Evolutionary conservation across 1,284 basidiomycete species (phyloP).

Genomic region (Melampsora abietis-canadensis): DNA sequence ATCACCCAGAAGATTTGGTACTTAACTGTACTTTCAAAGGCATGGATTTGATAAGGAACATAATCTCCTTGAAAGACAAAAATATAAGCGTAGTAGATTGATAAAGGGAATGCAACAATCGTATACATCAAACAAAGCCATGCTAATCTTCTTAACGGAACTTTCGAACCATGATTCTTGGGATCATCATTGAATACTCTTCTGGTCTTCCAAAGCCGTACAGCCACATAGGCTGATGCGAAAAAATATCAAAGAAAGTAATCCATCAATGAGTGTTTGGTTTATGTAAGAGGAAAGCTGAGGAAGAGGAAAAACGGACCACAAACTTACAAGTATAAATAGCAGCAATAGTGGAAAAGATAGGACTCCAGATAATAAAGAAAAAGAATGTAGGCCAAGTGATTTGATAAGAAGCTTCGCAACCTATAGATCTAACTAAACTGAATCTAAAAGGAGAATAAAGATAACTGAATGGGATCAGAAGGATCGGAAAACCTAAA

Average conservation of each 20-base stretch:
- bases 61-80: conserved; percentile 15
- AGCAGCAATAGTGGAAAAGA: conserved; percentile 28
- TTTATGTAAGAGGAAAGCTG: neutral
- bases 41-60: neutral
- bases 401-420: conserved; percentile 35
- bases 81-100: conserved; percentile 28
- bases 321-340: conserved; percentile 27
- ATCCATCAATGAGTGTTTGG: neutral
- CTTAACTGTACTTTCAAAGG: neutral
- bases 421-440: conserved; percentile 31
- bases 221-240: conserved; percentile 30
- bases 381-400: conserved; percentile 40
- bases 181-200: neutral
- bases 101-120: conserved; percentile 26
- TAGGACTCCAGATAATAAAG: conserved; percentile 39
- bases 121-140: conserved; percentile 39
- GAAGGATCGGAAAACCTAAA: conserved; percentile 19
- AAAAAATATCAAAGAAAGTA: neutral
- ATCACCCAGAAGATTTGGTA: neutral
- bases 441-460: conserved; percentile 36
- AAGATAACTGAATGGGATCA: conserved; percentile 36
- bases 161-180: conserved; percentile 13
- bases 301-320: neutral
- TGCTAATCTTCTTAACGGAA: conserved; percentile 37
- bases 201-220: conserved; percentile 23